Conservation (phyloP, 768 basidiomycete species). For the Rhizopogon sp. region DNA sequence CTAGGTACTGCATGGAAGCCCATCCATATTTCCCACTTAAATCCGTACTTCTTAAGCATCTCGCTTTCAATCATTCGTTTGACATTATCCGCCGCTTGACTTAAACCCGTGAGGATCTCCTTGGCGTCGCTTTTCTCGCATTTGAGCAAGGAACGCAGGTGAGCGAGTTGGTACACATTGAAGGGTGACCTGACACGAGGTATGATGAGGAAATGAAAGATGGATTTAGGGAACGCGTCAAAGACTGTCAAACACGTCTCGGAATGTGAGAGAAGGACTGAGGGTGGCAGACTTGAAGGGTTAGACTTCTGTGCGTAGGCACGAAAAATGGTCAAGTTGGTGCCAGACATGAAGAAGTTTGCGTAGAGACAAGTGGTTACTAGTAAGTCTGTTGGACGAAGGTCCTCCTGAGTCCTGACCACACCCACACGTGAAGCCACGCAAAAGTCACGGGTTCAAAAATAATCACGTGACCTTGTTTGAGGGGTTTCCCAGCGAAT, state of each 20-base stretch:
- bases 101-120: conserved; percentile 46
- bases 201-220: conserved; percentile 86
- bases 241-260: conserved; percentile 58
- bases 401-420: no score
- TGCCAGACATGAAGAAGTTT: conserved; percentile 4
- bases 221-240: conserved; percentile 77
- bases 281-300: conserved; percentile 50
- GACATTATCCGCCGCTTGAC: conserved; percentile 50
- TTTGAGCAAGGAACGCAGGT: conserved; percentile 51
- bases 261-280: conserved; percentile 55
- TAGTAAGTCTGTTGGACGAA: no score
- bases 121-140: conserved; percentile 51
- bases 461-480: no score
- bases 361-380: background rate
- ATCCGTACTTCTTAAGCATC: conserved; percentile 72
- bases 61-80: conserved; percentile 68
- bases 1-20: conserved; percentile 88
- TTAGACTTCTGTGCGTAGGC: conserved; percentile 50
- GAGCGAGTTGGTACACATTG: conserved; percentile 38
- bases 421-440: no score
- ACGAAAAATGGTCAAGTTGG: conserved; percentile 51
- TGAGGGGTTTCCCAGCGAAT: no score
- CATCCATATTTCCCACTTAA: conserved; percentile 70
- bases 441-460: no score
- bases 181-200: conserved; percentile 43